phyloP scores from a whole-genome alignment of 257 asterid species.

The Cinchona pubescens region DNA sequence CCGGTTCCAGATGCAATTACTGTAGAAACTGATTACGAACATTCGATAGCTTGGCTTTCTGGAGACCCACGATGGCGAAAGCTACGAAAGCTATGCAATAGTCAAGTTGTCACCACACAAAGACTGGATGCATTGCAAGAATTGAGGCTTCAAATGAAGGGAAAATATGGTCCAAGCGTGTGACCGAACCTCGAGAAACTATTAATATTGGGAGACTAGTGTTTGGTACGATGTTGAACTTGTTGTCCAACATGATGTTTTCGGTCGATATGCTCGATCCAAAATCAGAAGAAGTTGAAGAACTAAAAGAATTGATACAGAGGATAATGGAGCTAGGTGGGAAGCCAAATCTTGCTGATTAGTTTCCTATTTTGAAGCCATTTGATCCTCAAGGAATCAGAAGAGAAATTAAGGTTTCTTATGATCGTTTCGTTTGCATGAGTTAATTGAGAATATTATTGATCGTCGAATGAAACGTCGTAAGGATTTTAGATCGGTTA shows the following conservation, averaged over 20 bases:
- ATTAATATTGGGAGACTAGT: conserved; percentile 22
- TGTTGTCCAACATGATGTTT: conserved; percentile 32
- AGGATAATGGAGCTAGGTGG: conserved; percentile 34
- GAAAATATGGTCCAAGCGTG: conserved; percentile 12
- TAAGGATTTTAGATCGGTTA: conserved; percentile 8
- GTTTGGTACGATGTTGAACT: conserved; percentile 27
- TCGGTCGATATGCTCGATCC: conserved; percentile 34
- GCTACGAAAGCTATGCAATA: conserved; percentile 23
- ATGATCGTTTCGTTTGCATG: conserved; percentile 25
- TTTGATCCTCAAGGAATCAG: conserved; percentile 36
- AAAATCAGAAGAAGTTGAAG: conserved; percentile 17
- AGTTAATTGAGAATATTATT: conserved; percentile 20
- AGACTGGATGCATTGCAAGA: conserved; percentile 24
- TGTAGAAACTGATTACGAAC: conserved; percentile 27
- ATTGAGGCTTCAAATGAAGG: conserved; percentile 16
- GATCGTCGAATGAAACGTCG: conserved; percentile 15
- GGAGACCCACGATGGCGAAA: conserved; percentile 30
- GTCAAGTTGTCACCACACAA: conserved; percentile 23
- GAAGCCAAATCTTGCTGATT: conserved; percentile 33
- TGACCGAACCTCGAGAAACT: conserved; percentile 13
- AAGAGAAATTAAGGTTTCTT: conserved; percentile 15
- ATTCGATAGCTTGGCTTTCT: conserved; percentile 22
- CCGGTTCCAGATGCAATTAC: conserved; percentile 28
- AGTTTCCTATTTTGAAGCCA: conserved; percentile 27
- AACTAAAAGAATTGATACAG: conserved; percentile 18